phyloP scores from a whole-genome alignment of 805 yeast species.

The Candida verbasci region DNA sequence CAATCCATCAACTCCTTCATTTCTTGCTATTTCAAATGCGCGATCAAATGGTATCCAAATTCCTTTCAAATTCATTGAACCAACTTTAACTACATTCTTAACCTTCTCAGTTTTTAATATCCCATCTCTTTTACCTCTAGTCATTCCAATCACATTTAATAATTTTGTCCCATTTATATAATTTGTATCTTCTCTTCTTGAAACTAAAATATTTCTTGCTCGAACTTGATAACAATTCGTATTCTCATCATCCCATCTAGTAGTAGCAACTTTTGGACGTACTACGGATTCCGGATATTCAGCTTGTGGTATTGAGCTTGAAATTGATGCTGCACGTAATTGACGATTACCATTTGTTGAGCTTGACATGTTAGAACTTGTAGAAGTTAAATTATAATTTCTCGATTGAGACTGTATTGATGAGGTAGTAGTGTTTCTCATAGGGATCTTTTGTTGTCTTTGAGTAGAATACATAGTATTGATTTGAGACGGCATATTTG shows the following conservation, averaged over 20 bases:
- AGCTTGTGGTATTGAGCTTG: constrained; percentile 6
- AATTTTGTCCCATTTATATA: constrained; percentile 37
- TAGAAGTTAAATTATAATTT: neutral
- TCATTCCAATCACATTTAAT: constrained; percentile 35
- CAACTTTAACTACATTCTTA: constrained; percentile 28
- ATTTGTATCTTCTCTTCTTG: constrained; percentile 31
- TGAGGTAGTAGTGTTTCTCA: neutral
- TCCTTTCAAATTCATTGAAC: constrained; percentile 38
- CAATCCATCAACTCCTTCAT: constrained; percentile 31
- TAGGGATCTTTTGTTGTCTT: constrained; percentile 1
- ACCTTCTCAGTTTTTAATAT: constrained; percentile 31
- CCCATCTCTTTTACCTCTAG: constrained; percentile 39
- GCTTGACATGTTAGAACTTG: too few species aligned
- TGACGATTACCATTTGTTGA: constrained; percentile 9
- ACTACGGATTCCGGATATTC: constrained; percentile 14
- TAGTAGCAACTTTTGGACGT: constrained; percentile 33
- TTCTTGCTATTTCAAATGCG: constrained; percentile 36
- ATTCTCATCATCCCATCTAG: constrained; percentile 33
- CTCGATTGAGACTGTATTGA: neutral
- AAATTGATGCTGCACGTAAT: constrained; percentile 14
- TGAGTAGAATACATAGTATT: constrained; percentile 6
- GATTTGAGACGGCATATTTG: neutral
- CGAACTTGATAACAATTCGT: constrained; percentile 36
- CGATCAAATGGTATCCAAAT: constrained; percentile 40
- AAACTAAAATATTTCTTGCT: constrained; percentile 28